Percentiles rank a stretch among this genome's conserved stretches.
phyloP scores from a whole-genome alignment of 2,329 filamentous ascomycete species.

The Penicillium fuscoglaucum region DNA sequence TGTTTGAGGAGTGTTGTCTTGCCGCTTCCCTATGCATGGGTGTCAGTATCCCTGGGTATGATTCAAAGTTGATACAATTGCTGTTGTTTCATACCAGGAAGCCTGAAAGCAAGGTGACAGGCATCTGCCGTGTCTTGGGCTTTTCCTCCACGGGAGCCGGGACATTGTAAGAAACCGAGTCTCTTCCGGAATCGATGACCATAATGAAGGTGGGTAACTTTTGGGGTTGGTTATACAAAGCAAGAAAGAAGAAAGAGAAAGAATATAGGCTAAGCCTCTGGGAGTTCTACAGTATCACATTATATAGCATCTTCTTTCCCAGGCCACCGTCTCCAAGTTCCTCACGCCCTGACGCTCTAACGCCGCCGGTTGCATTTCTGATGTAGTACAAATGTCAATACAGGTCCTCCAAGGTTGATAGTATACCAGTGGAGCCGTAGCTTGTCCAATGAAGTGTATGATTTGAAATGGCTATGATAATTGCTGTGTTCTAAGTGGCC shows the following conservation, averaged over 20 bases:
- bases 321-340: conserved; percentile 26
- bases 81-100: conserved; percentile 49
- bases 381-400: conserved; percentile 13
- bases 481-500: conserved; percentile 19
- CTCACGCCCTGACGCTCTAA: conserved; percentile 11
- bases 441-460: conserved; percentile 9
- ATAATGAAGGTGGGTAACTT: conserved; percentile 11
- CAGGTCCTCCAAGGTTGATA: conserved; percentile 14
- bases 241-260: neutral
- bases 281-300: neutral
- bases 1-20: conserved; percentile 71
- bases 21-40: conserved; percentile 57
- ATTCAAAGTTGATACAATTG: neutral
- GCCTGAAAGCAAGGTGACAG: conserved; percentile 62
- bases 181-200: conserved; percentile 26
- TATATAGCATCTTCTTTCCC: conserved; percentile 13
- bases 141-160: conserved; percentile 26
- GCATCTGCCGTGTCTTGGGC: conserved; percentile 39
- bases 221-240: neutral
- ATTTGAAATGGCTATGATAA: conserved; percentile 19
- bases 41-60: neutral
- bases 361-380: conserved; percentile 4
- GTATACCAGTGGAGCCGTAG: conserved; percentile 5
- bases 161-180: conserved; percentile 17
- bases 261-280: neutral